Base-by-base conservation (phyloP, 768 basidiomycete species). In the Pleurotus tuber-regium region DNA sequence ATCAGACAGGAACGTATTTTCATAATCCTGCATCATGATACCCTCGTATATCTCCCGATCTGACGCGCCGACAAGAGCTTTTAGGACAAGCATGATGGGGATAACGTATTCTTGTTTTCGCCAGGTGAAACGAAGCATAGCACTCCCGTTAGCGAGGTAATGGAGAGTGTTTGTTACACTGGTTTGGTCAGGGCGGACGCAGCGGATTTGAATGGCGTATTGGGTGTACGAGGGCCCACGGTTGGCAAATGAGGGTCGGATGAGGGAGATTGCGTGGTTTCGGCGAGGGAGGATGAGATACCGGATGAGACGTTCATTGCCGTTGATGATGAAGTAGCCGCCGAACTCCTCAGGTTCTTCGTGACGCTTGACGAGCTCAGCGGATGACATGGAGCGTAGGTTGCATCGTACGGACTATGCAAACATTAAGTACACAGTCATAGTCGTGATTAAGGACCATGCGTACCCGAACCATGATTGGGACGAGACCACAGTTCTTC, bases 331-430 rank as follows among this genome's bases (percentile, higher is more conserved):
- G 65, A 99, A 99, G 71, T 99, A 98, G 24, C 96, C 97, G 47
- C 97, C 97, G 63, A 98, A 98, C 68, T 98, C 97, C 71, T 97
- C 93, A 1, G 97, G 86, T 62, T 99, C 97, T 76, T 99, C 97
- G 64, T 96, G 89, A 55, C 87, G 86, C 51, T 75, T 72, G 51
- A 98, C 92, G 39, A 99, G 84, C 40, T 92, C 87, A 7, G 87
- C 80, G 7, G 96, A 89, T 2, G 92, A 82, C 68, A 97, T 78
- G 28, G 78, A 78, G 39, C 86, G 85, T n/a, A 98, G 69, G 67
- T 98, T 97, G 65, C 97, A 99, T 53, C 96, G 77, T 18, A 83
- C 85, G 7, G 96, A 98, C 91, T 97, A 57, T 8, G 28, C 3
- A 21, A 10, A n/a, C n/a, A n/a, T n/a, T n/a, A n/a, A n/a, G n/a